Conservation (phyloP, 2,329 filamentous ascomycete species). For the Peltaster fructicola region DNA sequence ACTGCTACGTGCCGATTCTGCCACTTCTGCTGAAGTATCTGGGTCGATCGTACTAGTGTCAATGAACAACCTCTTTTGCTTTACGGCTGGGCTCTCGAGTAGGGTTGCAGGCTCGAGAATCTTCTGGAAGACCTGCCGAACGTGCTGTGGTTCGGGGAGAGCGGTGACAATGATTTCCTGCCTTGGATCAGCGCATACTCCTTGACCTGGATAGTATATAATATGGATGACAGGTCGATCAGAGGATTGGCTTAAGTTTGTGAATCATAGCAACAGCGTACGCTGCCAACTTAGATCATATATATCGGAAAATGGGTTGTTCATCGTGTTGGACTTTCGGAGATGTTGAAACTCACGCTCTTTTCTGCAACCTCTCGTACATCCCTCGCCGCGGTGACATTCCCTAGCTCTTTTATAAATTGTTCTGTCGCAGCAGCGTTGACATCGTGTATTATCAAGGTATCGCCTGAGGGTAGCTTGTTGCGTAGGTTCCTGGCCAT, state of each 20-base stretch:
- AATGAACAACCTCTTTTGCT: slow-evolving; percentile 59
- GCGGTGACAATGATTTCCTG: slow-evolving; percentile 79
- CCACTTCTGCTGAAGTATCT: slow-evolving; percentile 61
- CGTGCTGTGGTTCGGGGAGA: slow-evolving; percentile 75
- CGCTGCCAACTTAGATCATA: slow-evolving; percentile 60
- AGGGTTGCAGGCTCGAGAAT: slow-evolving; percentile 48
- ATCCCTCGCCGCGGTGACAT: slow-evolving; percentile 38
- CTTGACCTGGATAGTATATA: too few relatives aligned
- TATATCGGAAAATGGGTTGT: slow-evolving; percentile 24
- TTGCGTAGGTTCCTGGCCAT: slow-evolving; percentile 56
- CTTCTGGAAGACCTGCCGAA: slow-evolving; percentile 61
- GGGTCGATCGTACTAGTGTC: slow-evolving; percentile 96
- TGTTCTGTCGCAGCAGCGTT: slow-evolving; percentile 38
- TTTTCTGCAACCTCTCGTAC: slow-evolving; percentile 48
- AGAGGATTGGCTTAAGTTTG: slow-evolving; percentile 57
- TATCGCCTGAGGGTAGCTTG: slow-evolving; percentile 46
- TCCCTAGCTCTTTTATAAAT: slow-evolving; percentile 38
- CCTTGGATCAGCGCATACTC: too few relatives aligned
- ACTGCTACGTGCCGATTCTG: slow-evolving; percentile 47
- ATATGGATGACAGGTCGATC: slow-evolving; percentile 27
- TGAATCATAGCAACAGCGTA: slow-evolving; percentile 43
- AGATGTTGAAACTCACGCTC: slow-evolving; percentile 36
- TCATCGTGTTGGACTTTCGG: slow-evolving; percentile 5
- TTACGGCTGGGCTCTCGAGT: slow-evolving; percentile 28
- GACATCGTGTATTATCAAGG: slow-evolving; percentile 46